phyloP scores from a whole-genome alignment of 75 land plant genomes.

The Pinus tabuliformis region DNA sequence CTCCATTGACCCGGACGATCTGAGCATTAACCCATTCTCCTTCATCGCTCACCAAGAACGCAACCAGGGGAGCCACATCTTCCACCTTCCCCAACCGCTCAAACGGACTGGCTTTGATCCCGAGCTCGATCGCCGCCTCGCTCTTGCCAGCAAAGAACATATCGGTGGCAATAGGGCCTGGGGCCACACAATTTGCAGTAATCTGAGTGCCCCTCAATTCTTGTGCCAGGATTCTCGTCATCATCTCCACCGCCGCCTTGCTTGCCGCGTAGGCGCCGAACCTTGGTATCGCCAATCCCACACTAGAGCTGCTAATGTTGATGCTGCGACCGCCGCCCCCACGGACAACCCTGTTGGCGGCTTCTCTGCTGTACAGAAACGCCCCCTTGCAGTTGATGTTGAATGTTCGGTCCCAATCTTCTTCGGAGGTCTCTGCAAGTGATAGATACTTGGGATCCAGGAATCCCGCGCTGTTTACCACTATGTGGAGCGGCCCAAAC shows the following conservation, averaged over 20 bases:
- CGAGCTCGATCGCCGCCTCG: conserved; percentile 35
- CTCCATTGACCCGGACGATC: conserved; percentile 47
- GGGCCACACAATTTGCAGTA: conserved; percentile 78
- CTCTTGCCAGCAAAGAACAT: conserved; percentile 60
- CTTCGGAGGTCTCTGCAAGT: conserved; percentile 16
- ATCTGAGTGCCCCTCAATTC: conserved; percentile 62
- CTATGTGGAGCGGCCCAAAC: conserved; percentile 31
- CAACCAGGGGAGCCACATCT: conserved; percentile 55
- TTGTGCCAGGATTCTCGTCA: conserved; percentile 55
- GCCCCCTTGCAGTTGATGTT: conserved; percentile 32
- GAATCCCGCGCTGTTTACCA: conserved; percentile 33
- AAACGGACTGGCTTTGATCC: conserved; percentile 26
- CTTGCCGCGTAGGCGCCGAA: conserved; percentile 52
- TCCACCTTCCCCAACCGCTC: conserved; percentile 46
- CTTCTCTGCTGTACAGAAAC: conserved; percentile 44
- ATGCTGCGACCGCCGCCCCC: conserved; percentile 67
- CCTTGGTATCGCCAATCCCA: conserved; percentile 33
- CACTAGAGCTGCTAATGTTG: conserved; percentile 31
- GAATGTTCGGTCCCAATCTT: conserved; percentile 19
- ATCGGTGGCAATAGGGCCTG: conserved; percentile 69
- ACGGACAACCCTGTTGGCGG: conserved; percentile 41
- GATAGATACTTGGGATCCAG: conserved; percentile 8
- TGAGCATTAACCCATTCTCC: conserved; percentile 77
- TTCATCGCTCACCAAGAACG: conserved; percentile 47
- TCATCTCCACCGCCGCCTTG: conserved; percentile 68